Evolutionary conservation across 1,284 basidiomycete genomes (phyloP).

Genomic region (Cerrena zonata): DNA sequence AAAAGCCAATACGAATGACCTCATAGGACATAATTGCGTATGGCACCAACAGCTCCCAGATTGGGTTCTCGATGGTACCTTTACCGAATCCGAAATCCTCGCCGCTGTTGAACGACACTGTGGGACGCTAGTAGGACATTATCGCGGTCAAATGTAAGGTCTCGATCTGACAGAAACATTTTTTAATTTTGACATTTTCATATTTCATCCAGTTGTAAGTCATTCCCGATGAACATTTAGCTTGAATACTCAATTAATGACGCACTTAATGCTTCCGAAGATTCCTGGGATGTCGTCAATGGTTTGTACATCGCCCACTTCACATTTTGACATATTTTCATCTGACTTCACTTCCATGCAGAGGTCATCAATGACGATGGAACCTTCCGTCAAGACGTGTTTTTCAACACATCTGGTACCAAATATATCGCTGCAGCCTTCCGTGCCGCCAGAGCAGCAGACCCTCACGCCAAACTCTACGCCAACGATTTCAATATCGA

Average conservation of each 20-base stretch:
- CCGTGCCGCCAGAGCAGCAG: constrained; percentile 34
- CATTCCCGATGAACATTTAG: neutral
- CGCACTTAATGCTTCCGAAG: constrained; percentile 7
- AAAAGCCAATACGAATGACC: no score
- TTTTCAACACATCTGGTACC: constrained; percentile 36
- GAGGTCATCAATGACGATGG: constrained; percentile 51
- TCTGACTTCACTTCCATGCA: constrained; percentile 1
- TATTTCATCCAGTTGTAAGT: constrained; percentile 12
- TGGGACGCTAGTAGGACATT: constrained; percentile 39
- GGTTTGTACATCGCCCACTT: constrained; percentile 12
- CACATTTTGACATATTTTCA: neutral
- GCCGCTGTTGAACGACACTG: constrained; percentile 39
- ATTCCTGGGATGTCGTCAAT: constrained; percentile 31
- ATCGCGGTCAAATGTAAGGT: constrained; percentile 40
- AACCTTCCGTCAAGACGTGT: constrained; percentile 37
- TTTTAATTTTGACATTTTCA: neutral
- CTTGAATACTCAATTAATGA: constrained; percentile 1
- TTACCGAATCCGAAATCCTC: constrained; percentile 34
- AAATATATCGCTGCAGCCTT: constrained; percentile 36
- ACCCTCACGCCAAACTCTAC: constrained; percentile 29
- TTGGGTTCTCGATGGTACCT: constrained; percentile 40
- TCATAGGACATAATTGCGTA: constrained; percentile 37
- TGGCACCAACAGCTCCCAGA: constrained; percentile 47
- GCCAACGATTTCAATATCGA: constrained; percentile 47
- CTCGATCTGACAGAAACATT: neutral